Conservation (phyloP, 108 stramenopile species). For the Nitzschia sp. region DNA sequence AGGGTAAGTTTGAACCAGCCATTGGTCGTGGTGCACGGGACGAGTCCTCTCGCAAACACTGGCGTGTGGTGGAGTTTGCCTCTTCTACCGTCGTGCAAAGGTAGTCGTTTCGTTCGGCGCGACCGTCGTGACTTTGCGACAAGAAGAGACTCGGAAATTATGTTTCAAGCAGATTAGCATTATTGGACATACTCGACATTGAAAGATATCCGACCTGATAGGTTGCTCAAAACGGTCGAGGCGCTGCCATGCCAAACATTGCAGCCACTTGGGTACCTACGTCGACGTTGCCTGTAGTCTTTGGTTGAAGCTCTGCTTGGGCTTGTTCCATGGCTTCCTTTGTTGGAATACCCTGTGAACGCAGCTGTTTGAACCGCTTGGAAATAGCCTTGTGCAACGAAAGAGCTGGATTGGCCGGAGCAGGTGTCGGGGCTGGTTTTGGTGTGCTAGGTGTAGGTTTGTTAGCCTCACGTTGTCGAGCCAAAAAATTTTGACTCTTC, state of each 20-base stretch:
- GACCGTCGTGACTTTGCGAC: no score
- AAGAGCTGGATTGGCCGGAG: constrained; percentile 23
- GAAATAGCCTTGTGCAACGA: constrained; percentile 34
- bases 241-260: constrained; percentile 58
- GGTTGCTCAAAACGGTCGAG: no score
- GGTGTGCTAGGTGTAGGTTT: constrained; percentile 10
- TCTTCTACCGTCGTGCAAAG: no score
- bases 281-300: constrained; percentile 15
- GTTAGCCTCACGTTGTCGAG: constrained; percentile 11
- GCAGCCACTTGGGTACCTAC: constrained; percentile 48
- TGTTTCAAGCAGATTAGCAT: no score
- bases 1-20: no score
- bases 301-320: constrained; percentile 41
- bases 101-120: no score
- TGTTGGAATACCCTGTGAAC: constrained; percentile 41
- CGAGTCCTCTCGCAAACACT: no score
- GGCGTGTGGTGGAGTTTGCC: no score
- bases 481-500: constrained; percentile 40
- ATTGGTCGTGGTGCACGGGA: no score
- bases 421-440: constrained; percentile 10
- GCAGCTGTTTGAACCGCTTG: constrained; percentile 60
- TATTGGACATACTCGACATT: no score
- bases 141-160: no score
- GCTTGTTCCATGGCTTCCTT: constrained; percentile 57
- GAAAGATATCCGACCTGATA: no score